phyloP scores from a whole-genome alignment of 148 eudicot species.

The Rhododendron vialii region DNA sequence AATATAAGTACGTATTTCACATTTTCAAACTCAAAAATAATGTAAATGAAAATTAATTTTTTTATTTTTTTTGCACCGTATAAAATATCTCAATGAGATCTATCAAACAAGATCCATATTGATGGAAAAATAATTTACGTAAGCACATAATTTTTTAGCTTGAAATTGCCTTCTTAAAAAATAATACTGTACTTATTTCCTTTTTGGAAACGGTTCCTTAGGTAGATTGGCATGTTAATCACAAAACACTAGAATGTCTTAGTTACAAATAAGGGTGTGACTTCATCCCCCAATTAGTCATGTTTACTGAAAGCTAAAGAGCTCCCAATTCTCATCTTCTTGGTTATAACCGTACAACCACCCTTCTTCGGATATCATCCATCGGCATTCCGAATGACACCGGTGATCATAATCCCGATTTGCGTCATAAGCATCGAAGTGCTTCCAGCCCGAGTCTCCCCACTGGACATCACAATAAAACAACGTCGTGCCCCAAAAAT shows the following conservation, averaged over 20 bases:
- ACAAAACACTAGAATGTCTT: not conserved
- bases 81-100: too few relatives aligned
- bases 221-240: not conserved
- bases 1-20: too few relatives aligned
- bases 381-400: slow-evolving; percentile 6
- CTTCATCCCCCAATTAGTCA: not conserved
- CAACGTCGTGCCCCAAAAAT: slow-evolving; percentile 26
- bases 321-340: slow-evolving; percentile 1
- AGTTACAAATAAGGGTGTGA: not conserved
- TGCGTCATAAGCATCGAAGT: slow-evolving; percentile 22
- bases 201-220: too few relatives aligned
- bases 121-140: too few relatives aligned
- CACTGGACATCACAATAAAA: slow-evolving; percentile 28
- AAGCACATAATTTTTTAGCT: too few relatives aligned
- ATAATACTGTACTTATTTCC: too few relatives aligned
- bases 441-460: slow-evolving; percentile 12
- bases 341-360: slow-evolving; percentile 13
- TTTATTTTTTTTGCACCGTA: too few relatives aligned
- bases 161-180: too few relatives aligned
- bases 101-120: too few relatives aligned
- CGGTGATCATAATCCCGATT: slow-evolving; percentile 3
- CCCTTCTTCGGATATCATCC: slow-evolving; percentile 29
- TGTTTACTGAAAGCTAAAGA: not conserved
- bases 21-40: too few relatives aligned
- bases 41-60: too few relatives aligned